phyloP scores from a whole-genome alignment of 805 yeast genomes.

The Teunomyces kruisii region DNA sequence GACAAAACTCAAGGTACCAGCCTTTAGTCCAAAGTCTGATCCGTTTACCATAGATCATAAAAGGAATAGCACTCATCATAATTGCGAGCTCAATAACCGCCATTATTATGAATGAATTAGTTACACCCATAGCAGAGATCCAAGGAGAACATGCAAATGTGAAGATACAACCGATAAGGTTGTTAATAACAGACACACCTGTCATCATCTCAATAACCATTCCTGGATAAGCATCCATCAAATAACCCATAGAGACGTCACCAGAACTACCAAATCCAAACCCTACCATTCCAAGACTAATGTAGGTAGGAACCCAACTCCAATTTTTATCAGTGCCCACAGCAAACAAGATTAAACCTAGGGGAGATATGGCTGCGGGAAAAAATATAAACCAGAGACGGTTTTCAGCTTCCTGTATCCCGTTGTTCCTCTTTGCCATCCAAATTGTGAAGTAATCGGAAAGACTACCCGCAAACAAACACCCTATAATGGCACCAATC shows the following conservation, averaged over 20 bases:
- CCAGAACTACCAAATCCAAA: constrained; percentile 72
- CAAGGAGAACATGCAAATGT: constrained; percentile 65
- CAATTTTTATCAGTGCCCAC: constrained; percentile 59
- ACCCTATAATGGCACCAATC: constrained; percentile 65
- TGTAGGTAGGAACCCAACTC: constrained; percentile 54
- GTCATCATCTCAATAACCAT: constrained; percentile 72
- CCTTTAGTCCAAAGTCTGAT: constrained; percentile 59
- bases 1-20: constrained; percentile 54
- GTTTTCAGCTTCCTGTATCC: constrained; percentile 64
- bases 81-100: constrained; percentile 61
- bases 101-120: constrained; percentile 58
- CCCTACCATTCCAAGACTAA: constrained; percentile 64
- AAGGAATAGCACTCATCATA: constrained; percentile 56
- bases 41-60: constrained; percentile 57
- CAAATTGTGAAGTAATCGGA: constrained; percentile 61
- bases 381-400: constrained; percentile 57
- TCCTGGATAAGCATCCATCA: constrained; percentile 69
- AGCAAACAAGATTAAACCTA: constrained; percentile 65
- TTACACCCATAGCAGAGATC: constrained; percentile 56
- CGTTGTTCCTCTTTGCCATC: constrained; percentile 60
- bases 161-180: constrained; percentile 62
- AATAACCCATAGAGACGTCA: constrained; percentile 65
- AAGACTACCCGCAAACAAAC: constrained; percentile 60
- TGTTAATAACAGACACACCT: constrained; percentile 64
- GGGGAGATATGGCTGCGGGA: constrained; percentile 58